Base-by-base conservation (phyloP, 345 rosid genomes). In the Citrus unshiu region DNA sequence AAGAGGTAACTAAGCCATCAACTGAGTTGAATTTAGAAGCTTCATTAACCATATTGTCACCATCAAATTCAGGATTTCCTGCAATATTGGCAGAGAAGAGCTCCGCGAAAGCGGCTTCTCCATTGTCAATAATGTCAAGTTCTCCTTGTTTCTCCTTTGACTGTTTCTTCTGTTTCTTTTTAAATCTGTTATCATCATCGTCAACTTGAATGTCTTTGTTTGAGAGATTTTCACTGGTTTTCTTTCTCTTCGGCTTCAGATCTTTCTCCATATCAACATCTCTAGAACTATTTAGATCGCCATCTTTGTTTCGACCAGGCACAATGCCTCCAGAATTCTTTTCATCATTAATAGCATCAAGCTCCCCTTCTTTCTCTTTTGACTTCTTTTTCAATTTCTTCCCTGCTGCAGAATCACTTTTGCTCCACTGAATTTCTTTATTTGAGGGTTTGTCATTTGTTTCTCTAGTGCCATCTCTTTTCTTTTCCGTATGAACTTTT, bases 51-150 rank as follows among this genome's bases (percentile, higher is more conserved):
- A 10, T 49, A 75, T 77, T 85, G 76, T 70, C 81, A 65, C 5
- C 49, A 24, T 22, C 74, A 35, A 77, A 69, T 58, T n/a, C 70
- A 1, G 81, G 72, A 75, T 68, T 84, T 80, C 78, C 86, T 21
- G 60, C 39, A 67, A 69, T 58, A 59, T 81, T 76, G 7, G 19
- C 69, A 1, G 85, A 49, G 40, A 92, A 88, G 54, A 95, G 80
- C 49, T 95, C 97, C 18, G 82, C 79, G 30, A 95, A 89, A 75
- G 98, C 84, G n/a, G 78, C 69, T 73, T 90, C 95, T 29, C 79
- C 75, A 78, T 91, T 83, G 61, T 95, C 98, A 0, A 92, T 85
- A 71, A 86, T 82, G 74, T 91, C 95, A 0, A 90, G 84, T 60
- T 84, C 89, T 5, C 74, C 81, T 18, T 43, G 86, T 67, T 84